Evolutionary conservation across 225 moss, liverwort and hornwort genomes (phyloP).

Genomic region (Polytrichum commune): DNA sequence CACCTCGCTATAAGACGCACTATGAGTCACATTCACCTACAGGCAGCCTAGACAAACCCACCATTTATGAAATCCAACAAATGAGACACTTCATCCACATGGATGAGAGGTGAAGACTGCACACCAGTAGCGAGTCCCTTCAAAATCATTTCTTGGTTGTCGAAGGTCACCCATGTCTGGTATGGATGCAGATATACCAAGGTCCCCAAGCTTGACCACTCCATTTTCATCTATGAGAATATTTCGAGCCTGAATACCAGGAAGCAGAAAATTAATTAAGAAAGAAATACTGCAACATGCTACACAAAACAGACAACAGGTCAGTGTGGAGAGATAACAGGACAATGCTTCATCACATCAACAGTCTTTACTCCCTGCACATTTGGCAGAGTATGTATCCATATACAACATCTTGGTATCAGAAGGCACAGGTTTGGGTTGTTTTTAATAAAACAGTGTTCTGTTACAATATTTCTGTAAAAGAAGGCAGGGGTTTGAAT

Average conservation of each 20-base stretch:
- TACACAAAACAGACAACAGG: not conserved
- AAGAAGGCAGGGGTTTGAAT: too few relatives aligned
- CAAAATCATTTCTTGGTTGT: constrained; percentile 75
- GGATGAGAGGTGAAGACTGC: constrained; percentile 33
- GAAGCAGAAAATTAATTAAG: constrained; percentile 17
- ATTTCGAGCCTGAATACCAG: constrained; percentile 61
- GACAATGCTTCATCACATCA: too few relatives aligned
- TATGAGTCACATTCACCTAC: not conserved
- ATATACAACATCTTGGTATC: too few relatives aligned
- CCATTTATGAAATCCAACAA: constrained; percentile 6
- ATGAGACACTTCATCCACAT: constrained; percentile 15
- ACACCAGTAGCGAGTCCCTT: constrained; percentile 85
- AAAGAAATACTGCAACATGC: not conserved
- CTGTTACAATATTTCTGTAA: too few relatives aligned
- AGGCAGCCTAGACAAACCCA: constrained; percentile 5
- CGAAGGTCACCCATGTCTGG: constrained; percentile 83
- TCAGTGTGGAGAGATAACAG: too few relatives aligned
- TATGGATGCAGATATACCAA: constrained; percentile 77
- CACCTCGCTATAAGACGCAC: not conserved
- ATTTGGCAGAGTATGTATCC: too few relatives aligned
- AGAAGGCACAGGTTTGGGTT: too few relatives aligned
- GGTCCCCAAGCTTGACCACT: constrained; percentile 76
- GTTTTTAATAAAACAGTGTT: too few relatives aligned
- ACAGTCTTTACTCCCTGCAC: too few relatives aligned
- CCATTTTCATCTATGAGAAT: constrained; percentile 80